These are phyloP conservation scores for Salicornia ramosissima DNA, from an alignment of 148 eudicot species.

Conservation along the genomic window DNA sequence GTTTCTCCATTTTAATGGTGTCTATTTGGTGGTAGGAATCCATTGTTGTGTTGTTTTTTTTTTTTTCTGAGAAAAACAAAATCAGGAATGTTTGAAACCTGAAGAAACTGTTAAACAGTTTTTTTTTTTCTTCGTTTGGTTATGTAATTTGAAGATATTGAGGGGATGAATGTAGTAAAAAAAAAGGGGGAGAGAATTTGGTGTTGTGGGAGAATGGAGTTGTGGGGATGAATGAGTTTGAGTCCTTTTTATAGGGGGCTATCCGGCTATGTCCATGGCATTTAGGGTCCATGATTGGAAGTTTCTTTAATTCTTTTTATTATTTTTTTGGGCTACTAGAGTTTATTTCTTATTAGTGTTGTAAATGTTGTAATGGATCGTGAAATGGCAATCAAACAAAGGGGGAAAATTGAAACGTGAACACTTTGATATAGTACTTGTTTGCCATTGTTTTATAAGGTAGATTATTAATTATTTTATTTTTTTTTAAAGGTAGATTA, in stretches of 20 bases:
- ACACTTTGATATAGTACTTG: not conserved
- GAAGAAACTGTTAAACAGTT: conserved; percentile 22
- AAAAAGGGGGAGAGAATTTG: not conserved
- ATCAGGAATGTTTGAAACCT: not conserved
- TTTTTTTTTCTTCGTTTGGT: not conserved
- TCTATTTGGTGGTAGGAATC: conserved; percentile 24
- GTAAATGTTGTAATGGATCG: too few species aligned
- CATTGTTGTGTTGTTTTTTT: conserved; percentile 17
- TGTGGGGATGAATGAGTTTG: conserved; percentile 5
- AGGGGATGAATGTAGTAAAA: not conserved
- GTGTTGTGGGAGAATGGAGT: not conserved
- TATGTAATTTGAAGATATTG: not conserved
- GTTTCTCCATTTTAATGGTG: conserved; percentile 34
- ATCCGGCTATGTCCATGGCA: conserved; percentile 6
- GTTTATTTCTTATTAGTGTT: too few species aligned
- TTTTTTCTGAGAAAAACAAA: not conserved
- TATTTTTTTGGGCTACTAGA: too few species aligned
- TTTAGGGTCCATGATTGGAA: conserved; percentile 5
- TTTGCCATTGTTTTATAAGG: too few species aligned
- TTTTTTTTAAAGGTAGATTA: too few species aligned
- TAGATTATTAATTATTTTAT: too few species aligned
- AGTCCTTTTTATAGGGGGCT: conserved; percentile 7
- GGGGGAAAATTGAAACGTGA: not conserved
- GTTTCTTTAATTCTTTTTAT: not conserved
- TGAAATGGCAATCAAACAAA: too few species aligned